Conservation (phyloP, 108 stramenopile species). For the Nitzschia sp. region DNA sequence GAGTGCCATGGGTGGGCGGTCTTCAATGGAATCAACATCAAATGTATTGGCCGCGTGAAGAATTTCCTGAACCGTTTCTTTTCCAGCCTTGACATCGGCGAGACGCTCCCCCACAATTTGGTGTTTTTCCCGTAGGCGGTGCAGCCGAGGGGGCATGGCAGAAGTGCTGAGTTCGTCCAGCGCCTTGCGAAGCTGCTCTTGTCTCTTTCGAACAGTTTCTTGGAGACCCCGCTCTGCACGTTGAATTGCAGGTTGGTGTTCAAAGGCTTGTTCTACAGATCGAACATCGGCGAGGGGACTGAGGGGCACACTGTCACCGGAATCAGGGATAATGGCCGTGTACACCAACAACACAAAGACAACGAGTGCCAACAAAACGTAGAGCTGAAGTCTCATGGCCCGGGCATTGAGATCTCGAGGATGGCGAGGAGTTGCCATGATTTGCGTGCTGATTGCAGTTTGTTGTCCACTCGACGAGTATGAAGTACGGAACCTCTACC, state of each 20-base stretch:
- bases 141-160: constrained; percentile 47
- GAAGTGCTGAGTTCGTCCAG: constrained; percentile 36
- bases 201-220: constrained; percentile 20
- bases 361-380: constrained; percentile 10
- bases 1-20: constrained; percentile 73
- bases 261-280: constrained; percentile 10
- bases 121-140: constrained; percentile 50
- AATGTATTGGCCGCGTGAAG: constrained; percentile 38
- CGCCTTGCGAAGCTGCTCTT: constrained; percentile 36
- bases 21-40: constrained; percentile 10
- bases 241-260: not conserved
- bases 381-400: constrained; percentile 17
- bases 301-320: constrained; percentile 2
- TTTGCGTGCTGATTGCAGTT: not conserved
- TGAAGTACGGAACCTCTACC: too few relatives aligned
- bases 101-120: constrained; percentile 79
- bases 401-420: constrained; percentile 1
- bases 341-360: constrained; percentile 24
- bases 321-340: constrained; percentile 24
- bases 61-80: constrained; percentile 76
- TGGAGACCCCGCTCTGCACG: constrained; percentile 24
- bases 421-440: constrained; percentile 17
- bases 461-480: too few relatives aligned
- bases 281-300: constrained; percentile 18
- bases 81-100: constrained; percentile 66